phyloP scores from a whole-genome alignment of 805 yeast genomes.

The Aciculoconidium aculeatum region DNA sequence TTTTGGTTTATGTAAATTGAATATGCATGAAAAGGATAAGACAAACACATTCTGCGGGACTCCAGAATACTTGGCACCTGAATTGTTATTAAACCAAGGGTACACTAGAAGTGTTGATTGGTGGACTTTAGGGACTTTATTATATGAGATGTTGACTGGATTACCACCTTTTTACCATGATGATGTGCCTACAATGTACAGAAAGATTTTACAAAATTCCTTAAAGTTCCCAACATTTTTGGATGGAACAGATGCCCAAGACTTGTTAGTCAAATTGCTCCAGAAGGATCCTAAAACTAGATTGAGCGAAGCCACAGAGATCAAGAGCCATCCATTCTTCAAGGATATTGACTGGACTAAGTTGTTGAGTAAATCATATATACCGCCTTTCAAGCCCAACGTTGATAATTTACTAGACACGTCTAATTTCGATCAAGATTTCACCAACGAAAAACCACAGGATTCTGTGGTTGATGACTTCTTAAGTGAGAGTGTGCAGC shows the following conservation, averaged over 20 bases:
- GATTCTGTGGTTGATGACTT: slow-evolving; percentile 94
- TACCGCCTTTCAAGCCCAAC: slow-evolving; percentile 93
- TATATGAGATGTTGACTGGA: slow-evolving; percentile 95
- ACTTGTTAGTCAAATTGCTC: slow-evolving; percentile 65
- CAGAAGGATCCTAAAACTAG: slow-evolving; percentile 82
- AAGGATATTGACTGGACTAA: slow-evolving; percentile 87
- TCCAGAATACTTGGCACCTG: slow-evolving; percentile 96
- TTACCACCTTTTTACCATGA: slow-evolving; percentile 97
- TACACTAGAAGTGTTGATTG: slow-evolving; percentile 95
- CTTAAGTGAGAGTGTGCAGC: slow-evolving; percentile 90
- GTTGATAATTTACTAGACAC: slow-evolving; percentile 85
- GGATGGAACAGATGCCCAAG: slow-evolving; percentile 75
- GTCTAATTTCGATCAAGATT: slow-evolving; percentile 86
- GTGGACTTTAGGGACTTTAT: slow-evolving; percentile 95
- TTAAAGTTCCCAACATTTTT: slow-evolving; percentile 83
- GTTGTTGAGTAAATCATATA: slow-evolving; percentile 75
- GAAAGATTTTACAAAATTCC: slow-evolving; percentile 86
- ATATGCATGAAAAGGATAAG: slow-evolving; percentile 86
- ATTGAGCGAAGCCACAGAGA: slow-evolving; percentile 77
- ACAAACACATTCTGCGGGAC: slow-evolving; percentile 96
- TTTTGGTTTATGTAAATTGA: slow-evolving; percentile 92
- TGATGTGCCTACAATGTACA: slow-evolving; percentile 87
- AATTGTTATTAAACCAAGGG: slow-evolving; percentile 83
- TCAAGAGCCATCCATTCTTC: slow-evolving; percentile 80
- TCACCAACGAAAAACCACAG: slow-evolving; percentile 87